phyloP scores from a whole-genome alignment of 2,329 filamentous ascomycete genomes.

The Fusarium sp. region DNA sequence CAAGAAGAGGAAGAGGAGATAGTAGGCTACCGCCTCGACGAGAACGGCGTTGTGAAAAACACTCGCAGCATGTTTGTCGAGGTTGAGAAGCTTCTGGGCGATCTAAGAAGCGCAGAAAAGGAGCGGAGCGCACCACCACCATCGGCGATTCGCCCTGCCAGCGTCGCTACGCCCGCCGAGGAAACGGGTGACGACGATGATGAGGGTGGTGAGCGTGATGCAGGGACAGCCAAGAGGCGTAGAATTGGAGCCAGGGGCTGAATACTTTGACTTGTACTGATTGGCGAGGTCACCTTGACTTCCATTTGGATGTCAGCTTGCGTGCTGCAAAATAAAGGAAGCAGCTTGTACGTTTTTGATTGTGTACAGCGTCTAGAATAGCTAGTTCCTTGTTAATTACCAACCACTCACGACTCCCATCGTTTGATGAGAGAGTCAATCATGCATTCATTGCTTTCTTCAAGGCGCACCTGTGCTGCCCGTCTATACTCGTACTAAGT shows the following conservation, averaged over 20 bases:
- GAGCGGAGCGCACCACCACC: conserved; percentile 55
- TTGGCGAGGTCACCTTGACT: conserved; percentile 14
- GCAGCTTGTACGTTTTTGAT: conserved; percentile 39
- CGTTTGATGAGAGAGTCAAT: conserved; percentile 9
- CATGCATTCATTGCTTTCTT: conserved; percentile 8
- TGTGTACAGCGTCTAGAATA: conserved; percentile 44
- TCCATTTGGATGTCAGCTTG: conserved; percentile 24
- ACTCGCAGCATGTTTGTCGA: conserved; percentile 90
- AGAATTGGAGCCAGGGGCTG: conserved; percentile 52
- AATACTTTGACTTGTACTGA: conserved; percentile 5
- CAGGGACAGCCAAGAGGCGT: conserved; percentile 52
- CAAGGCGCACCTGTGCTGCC: not conserved
- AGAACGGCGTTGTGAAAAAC: conserved; percentile 88
- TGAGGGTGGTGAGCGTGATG: conserved; percentile 57
- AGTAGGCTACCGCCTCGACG: conserved; percentile 74
- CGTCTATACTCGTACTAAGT: not conserved
- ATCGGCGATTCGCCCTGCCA: conserved; percentile 50
- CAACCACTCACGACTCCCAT: conserved; percentile 23
- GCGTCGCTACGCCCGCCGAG: conserved; percentile 56
- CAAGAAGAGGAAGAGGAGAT: conserved; percentile 59
- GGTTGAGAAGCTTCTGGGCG: conserved; percentile 80
- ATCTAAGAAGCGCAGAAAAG: conserved; percentile 79
- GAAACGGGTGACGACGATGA: conserved; percentile 63
- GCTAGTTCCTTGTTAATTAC: conserved; percentile 41
- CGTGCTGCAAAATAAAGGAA: conserved; percentile 25